A percentile compares a stretch with the other conserved stretches of the same genome.
Evolutionary conservation across 2,329 filamentous ascomycete species (phyloP).

Genomic region (Aspergillus pseudoviridinutans): DNA sequence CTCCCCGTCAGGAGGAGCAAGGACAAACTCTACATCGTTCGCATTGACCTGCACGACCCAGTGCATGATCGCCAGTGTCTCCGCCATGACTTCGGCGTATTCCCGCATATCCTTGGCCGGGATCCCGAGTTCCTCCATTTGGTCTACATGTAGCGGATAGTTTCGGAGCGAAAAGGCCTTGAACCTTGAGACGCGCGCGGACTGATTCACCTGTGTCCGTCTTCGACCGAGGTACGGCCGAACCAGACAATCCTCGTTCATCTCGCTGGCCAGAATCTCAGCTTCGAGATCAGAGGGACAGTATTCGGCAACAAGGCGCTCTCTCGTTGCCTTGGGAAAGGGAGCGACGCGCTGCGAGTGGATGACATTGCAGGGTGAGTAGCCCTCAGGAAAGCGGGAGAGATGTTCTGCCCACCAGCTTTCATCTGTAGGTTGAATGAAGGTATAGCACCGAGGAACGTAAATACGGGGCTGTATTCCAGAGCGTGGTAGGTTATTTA

Average conservation of each 20-base stretch:
- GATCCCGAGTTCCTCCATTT: constrained; percentile 45
- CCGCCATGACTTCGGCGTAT: constrained; percentile 48
- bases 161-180: constrained; percentile 44
- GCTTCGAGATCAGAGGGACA: constrained; percentile 23
- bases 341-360: constrained; percentile 34
- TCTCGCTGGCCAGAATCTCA: constrained; percentile 26
- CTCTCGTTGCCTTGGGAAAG: constrained; percentile 21
- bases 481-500: neutral
- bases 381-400: constrained; percentile 23
- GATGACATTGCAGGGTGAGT: constrained; percentile 33
- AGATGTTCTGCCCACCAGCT: constrained; percentile 27
- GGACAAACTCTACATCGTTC: constrained; percentile 55
- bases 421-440: constrained; percentile 17
- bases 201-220: constrained; percentile 8
- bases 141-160: constrained; percentile 47
- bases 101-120: constrained; percentile 11
- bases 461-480: neutral
- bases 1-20: constrained; percentile 25
- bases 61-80: constrained; percentile 49
- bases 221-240: constrained; percentile 48
- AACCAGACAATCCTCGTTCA: constrained; percentile 48
- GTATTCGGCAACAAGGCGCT: constrained; percentile 30
- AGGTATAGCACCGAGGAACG: constrained; percentile 23
- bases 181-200: constrained; percentile 15
- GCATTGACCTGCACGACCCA: constrained; percentile 49